These are phyloP conservation scores for Colletotrichum lupini DNA, from an alignment of 2,329 filamentous ascomycete species.

Conservation along the genomic window DNA sequence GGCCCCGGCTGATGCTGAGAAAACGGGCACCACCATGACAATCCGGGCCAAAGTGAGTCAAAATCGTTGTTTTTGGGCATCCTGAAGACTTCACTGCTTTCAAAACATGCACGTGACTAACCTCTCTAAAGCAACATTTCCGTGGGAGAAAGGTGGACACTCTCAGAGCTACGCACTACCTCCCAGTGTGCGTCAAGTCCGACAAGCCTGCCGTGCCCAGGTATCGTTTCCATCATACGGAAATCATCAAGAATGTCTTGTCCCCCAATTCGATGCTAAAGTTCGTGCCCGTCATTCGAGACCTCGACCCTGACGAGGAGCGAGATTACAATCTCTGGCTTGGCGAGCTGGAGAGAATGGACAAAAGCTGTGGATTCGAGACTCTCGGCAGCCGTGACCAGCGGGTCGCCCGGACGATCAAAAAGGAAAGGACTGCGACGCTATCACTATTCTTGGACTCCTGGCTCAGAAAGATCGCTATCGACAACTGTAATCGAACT, in stretches of 20 bases:
- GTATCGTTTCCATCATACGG: conserved; percentile 70
- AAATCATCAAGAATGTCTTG: conserved; percentile 69
- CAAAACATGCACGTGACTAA: conserved; percentile 4
- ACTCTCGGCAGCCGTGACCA: conserved; percentile 60
- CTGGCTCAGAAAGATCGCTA: conserved; percentile 62
- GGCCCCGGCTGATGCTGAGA: conserved; percentile 42
- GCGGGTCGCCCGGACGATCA: conserved; percentile 60
- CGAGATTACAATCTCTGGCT: conserved; percentile 66
- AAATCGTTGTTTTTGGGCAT: background rate
- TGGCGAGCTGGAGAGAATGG: conserved; percentile 67
- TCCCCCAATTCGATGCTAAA: conserved; percentile 70
- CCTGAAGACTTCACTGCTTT: background rate
- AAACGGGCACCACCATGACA: conserved; percentile 54
- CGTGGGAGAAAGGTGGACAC: conserved; percentile 56
- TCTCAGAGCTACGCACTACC: conserved; percentile 51
- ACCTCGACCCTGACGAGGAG: conserved; percentile 67
- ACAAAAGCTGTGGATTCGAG: conserved; percentile 67
- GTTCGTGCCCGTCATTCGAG: conserved; percentile 69
- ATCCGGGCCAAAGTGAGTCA: conserved; percentile 62
- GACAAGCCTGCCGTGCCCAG: conserved; percentile 64
- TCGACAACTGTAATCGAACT: conserved; percentile 63
- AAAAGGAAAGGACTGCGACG: conserved; percentile 62
- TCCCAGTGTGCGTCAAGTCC: conserved; percentile 59
- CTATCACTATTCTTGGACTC: conserved; percentile 64
- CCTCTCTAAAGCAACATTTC: conserved; percentile 51